These are phyloP conservation scores for Pseudovirgaria hyperparasitica DNA, from an alignment of 2,329 filamentous ascomycete species.

Conservation along the genomic window DNA sequence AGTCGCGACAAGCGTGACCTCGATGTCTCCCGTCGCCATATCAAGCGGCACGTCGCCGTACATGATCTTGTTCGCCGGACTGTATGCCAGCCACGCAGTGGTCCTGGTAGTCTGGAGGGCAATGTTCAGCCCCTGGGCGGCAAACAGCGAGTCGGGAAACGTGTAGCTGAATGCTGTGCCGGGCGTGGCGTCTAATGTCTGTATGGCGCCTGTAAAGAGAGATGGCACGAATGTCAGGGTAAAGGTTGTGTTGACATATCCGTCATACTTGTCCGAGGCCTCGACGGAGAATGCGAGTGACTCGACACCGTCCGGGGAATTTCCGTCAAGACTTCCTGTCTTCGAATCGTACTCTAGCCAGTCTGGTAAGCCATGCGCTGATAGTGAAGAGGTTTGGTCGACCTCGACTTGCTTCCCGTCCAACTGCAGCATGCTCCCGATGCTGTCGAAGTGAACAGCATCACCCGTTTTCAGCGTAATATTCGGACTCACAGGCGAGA, in stretches of 20 bases:
- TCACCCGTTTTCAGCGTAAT: slow-evolving; percentile 20
- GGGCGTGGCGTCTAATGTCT: slow-evolving; percentile 33
- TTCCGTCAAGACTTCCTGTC: slow-evolving; percentile 53
- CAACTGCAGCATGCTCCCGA: slow-evolving; percentile 20
- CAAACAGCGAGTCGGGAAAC: slow-evolving; percentile 31
- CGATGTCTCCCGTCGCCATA: slow-evolving; percentile 24
- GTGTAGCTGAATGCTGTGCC: slow-evolving; percentile 37
- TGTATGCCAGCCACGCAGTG: slow-evolving; percentile 38
- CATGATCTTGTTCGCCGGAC: slow-evolving; percentile 30
- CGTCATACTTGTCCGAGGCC: slow-evolving; percentile 45
- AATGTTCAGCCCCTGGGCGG: no score
- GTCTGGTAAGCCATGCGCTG: slow-evolving; percentile 43
- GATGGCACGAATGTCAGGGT: slow-evolving; percentile 27
- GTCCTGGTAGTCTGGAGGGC: slow-evolving; percentile 27
- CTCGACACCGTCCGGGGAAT: slow-evolving; percentile 43
- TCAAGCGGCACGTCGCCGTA: slow-evolving; percentile 36
- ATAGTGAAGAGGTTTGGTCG: slow-evolving; percentile 39
- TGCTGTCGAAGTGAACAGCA: slow-evolving; percentile 15
- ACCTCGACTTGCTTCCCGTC: slow-evolving; percentile 30
- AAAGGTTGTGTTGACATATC: slow-evolving; percentile 46
- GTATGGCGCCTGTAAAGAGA: slow-evolving; percentile 31
- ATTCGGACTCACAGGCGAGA: slow-evolving; percentile 34
- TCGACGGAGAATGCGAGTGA: slow-evolving; percentile 51
- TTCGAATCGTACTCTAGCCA: slow-evolving; percentile 58
- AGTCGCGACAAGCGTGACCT: slow-evolving; percentile 31